Conservation (phyloP, 768 basidiomycete genomes). For the Austroboletus eburneus region DNA sequence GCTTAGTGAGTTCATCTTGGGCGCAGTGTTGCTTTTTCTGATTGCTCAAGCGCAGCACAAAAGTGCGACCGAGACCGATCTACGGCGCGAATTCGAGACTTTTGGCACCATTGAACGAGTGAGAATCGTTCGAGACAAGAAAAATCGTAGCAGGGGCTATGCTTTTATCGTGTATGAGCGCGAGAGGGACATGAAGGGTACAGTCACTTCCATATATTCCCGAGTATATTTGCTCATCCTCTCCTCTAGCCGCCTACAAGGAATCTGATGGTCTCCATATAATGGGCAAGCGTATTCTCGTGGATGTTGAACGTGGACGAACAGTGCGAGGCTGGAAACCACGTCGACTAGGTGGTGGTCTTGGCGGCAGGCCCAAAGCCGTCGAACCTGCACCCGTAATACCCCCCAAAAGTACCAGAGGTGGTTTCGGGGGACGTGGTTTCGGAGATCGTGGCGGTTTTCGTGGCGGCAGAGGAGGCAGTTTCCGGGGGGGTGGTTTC, state of each 20-base stretch:
- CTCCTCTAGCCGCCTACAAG: slow-evolving; percentile 81
- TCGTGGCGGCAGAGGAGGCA: slow-evolving; percentile 41
- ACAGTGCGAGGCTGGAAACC: slow-evolving; percentile 99
- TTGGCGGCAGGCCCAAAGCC: slow-evolving; percentile 96
- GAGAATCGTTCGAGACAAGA: slow-evolving; percentile 88
- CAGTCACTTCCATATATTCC: slow-evolving; percentile 8
- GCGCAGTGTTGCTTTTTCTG: slow-evolving; percentile 2
- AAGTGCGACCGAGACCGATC: slow-evolving; percentile 84
- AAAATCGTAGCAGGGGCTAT: slow-evolving; percentile 83
- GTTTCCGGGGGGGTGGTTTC: slow-evolving; percentile 43
- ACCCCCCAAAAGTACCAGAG: slow-evolving; percentile 30
- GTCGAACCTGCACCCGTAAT: slow-evolving; percentile 40
- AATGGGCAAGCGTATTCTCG: slow-evolving; percentile 92
- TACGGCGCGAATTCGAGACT: slow-evolving; percentile 92
- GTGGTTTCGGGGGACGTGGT: slow-evolving; percentile 43
- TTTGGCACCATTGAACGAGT: slow-evolving; percentile 95
- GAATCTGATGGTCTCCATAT: slow-evolving; percentile 97
- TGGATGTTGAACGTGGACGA: slow-evolving; percentile 96
- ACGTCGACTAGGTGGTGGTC: slow-evolving; percentile 90
- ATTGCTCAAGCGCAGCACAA: slow-evolving; percentile 61
- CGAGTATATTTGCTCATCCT: slow-evolving; percentile 12
- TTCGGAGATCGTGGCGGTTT: slow-evolving; percentile 35
- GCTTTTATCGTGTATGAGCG: slow-evolving; percentile 98
- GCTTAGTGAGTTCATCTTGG: slow-evolving; percentile 53
- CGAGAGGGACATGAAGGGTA: slow-evolving; percentile 99